Conservation (phyloP, 345 rosid species). For the Lepidium africanum region DNA sequence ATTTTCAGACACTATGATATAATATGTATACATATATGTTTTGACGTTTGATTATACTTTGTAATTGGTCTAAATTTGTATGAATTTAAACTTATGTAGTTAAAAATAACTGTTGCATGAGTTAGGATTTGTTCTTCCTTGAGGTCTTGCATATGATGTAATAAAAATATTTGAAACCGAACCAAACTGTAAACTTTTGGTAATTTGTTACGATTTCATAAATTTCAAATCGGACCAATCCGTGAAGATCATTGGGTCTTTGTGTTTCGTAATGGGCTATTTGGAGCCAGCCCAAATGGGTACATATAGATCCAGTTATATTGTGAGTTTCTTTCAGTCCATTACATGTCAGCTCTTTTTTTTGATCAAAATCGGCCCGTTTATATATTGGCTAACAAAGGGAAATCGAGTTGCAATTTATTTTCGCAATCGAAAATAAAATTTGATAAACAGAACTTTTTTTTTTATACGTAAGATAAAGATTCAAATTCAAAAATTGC, state of each 20-base stretch:
- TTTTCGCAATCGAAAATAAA: no score
- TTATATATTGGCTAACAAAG: not conserved
- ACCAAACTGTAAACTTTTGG: not conserved
- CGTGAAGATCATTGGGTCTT: not conserved
- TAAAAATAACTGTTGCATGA: not conserved
- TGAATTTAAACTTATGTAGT: not conserved
- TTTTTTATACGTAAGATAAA: not conserved
- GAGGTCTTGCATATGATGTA: no score
- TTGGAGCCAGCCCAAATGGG: not conserved
- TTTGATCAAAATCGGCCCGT: not conserved
- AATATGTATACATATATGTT: not conserved
- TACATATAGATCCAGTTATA: not conserved
- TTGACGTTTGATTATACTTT: not conserved
- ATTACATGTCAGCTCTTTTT: no score
- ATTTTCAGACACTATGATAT: no score
- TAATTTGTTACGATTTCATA: not conserved
- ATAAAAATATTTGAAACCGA: no score
- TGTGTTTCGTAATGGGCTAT: no score
- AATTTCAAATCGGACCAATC: not conserved
- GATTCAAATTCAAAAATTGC: not conserved
- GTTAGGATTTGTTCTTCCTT: no score
- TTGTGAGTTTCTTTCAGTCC: not conserved
- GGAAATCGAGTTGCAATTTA: not conserved
- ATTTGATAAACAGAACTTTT: no score
- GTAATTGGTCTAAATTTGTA: not conserved